Evolutionary conservation across 78 protist species (phyloP).

Genomic region (Dictyostelium discoideum): dicty_2.7 NC_007088.5:2620001-2620500

Average conservation of each 20-base stretch:
- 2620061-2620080: neutral
- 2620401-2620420: too few relatives aligned
- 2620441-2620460: slow-evolving; percentile 39
- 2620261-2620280: slow-evolving; percentile 20
- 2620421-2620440: neutral
- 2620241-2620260: slow-evolving; percentile 40
- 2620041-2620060: neutral
- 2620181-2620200: slow-evolving; percentile 25
- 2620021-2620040: neutral
- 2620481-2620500: slow-evolving; percentile 42
- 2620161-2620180: slow-evolving; percentile 11
- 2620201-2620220: slow-evolving; percentile 3
- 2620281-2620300: slow-evolving; percentile 2
- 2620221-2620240: neutral
- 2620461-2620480: slow-evolving; percentile 61
- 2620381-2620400: too few relatives aligned
- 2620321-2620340: neutral
- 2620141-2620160: slow-evolving; percentile 19
- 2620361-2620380: neutral
- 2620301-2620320: neutral
- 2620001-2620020: slow-evolving; percentile 5
- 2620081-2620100: slow-evolving; percentile 45
- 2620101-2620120: slow-evolving; percentile 42
- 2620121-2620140: slow-evolving; percentile 36
- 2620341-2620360: too few relatives aligned